phyloP scores from a whole-genome alignment of 352 stramenopile species.

The Phytopythium mirpurense region DNA sequence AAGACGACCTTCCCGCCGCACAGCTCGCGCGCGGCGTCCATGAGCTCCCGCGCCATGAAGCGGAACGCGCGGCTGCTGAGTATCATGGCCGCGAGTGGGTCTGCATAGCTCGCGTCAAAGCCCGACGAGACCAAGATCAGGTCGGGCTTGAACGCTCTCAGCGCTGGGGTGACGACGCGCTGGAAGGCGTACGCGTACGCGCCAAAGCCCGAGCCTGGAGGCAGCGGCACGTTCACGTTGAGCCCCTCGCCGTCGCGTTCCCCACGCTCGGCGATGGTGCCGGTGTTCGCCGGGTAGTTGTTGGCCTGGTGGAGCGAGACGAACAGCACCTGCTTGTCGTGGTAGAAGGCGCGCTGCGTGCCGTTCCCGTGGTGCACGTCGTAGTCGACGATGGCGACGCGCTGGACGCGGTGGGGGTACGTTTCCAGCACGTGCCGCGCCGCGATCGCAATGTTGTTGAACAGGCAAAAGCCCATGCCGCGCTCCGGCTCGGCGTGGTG shows the following conservation, averaged over 20 bases:
- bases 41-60: constrained; percentile 55
- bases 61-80: constrained; percentile 68
- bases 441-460: constrained; percentile 69
- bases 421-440: constrained; percentile 35
- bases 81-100: constrained; percentile 84
- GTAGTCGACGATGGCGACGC: constrained; percentile 93
- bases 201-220: constrained; percentile 58
- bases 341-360: constrained; percentile 89
- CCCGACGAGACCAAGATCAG: constrained; percentile 75
- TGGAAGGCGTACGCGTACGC: constrained; percentile 74
- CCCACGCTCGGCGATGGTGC: constrained; percentile 34
- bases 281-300: constrained; percentile 73
- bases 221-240: constrained; percentile 87
- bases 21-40: constrained; percentile 28
- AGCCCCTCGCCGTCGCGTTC: constrained; percentile 29
- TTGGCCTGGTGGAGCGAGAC: constrained; percentile 77
- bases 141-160: constrained; percentile 70
- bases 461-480: constrained; percentile 71
- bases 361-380: constrained; percentile 97
- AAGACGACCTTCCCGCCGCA: constrained; percentile 66
- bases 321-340: constrained; percentile 68
- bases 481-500: constrained; percentile 52
- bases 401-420: constrained; percentile 71
- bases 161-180: constrained; percentile 54
- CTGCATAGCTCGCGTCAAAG: constrained; percentile 75